Evolutionary conservation across 352 stramenopile species (phyloP), one percentile per base, ranked within the genome.

Genomic region (Phytophthora citricola): DNA sequence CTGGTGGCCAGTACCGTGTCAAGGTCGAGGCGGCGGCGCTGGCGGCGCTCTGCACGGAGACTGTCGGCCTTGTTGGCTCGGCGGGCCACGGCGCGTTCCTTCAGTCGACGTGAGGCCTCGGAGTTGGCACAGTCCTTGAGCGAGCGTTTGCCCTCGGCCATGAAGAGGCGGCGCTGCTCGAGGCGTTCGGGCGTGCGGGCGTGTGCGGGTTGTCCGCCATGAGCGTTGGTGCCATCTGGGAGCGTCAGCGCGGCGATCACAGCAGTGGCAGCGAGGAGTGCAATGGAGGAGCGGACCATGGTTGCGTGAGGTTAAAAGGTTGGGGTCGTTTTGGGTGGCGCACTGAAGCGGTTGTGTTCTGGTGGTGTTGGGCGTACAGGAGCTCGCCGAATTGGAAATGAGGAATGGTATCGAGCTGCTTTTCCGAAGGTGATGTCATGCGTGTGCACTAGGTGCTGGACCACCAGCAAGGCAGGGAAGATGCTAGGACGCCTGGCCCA

Each of bases 111-210:
- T 0, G 63, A 58, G 14, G 43, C 36, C 1, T 63, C 56, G 29
- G 50, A 71, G 56, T 58, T 58, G 56, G 58, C 58, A 26, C 65
- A 73, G 58, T 61, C 57, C 36, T 60, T 61, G 34, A 73, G 66
- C 26, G 48, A 59, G n/a, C 66, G 66, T 36, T 69, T 69, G 58
- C 58, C 27, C 32, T 68, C 49, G 20, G 56, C 43, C 55, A 71
- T 65, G 58, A 73, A 73, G 45, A 73, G 65, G 9, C 44, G 47
- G 17, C 58, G 64, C 20, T 72, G 57, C 26, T 56, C 58, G 4
- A 68, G 49, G 0, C 41, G 38, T 14, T 62, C 51, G 8, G 50
- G 50, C 3, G 64, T 48, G 0, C 27, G 55, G 5, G 54, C 40
- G 17, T 65, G 54, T 9, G 24, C 32, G 2, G 27, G 5, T n/a